Base-by-base conservation (phyloP, 2,329 filamentous ascomycete genomes). In the Sclerotinia trifoliorum region DNA sequence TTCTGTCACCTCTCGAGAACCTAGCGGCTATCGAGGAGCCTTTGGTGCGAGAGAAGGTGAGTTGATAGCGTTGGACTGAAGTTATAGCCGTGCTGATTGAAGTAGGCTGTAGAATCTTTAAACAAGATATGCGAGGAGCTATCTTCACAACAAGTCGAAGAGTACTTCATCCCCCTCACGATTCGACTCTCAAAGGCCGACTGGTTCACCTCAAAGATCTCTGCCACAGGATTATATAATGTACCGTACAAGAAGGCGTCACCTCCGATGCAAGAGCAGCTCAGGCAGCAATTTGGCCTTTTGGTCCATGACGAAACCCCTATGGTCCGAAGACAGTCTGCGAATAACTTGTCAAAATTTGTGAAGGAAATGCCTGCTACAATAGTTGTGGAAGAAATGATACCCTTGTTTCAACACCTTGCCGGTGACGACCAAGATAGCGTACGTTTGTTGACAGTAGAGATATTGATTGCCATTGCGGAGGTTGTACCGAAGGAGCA, bases 121-220 rank as follows among this genome's bases (percentile, higher is more conserved):
- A 99, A 99, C 87, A 99, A 97, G 84, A 98, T 99, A 80, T 98
- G 95, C 86, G 88, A 89, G 78, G 89, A 97, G 79, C 86, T 99
- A 67, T 96, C 93, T 63, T 84, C 93, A 75, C 87, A 93, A 80
- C 95, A 99, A 83, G 90, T 98, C 78, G 95, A 99, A 84, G 92
- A 97, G 77, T 92, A 94, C 81, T 98, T 98, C 83, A 94, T 99
- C 75, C 95, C 95, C 71, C 90, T 99, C 78, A 94, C 94, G 70
- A 88, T 96, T 78, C 93, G 95, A 78, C 91, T 99, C 71, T 96
- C 95, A 73, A 99, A 98, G 86, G 95, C 95, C 81, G 95, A 99
- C 82, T 99, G 95, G 95, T 99, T 99, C 81, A 99, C 95, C 68
- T 98, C 95, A 73, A 99, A 98, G 83, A 95, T 99, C 73, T 99